Evolutionary conservation across 768 basidiomycete species (phyloP), one percentile per base, ranked within the genome.

Genomic region (Harrya chromipes): DNA sequence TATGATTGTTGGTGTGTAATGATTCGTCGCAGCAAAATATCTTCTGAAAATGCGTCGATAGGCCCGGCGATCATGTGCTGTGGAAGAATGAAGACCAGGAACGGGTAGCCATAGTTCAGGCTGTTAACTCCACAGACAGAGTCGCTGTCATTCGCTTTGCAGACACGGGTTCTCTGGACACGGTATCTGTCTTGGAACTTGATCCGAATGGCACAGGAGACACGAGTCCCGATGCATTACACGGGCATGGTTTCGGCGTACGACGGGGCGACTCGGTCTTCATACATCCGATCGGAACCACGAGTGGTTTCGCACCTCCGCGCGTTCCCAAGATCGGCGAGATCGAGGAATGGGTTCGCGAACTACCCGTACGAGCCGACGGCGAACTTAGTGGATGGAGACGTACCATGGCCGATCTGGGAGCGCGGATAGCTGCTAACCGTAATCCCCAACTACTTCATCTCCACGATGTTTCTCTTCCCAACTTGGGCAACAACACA

Each of bases 21-120:
- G 10, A 11, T 43, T 38, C 4, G 9, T 49, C 40, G 8, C 17
- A 24, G 38, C 17, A 10, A 10, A 26, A 1, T 23, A 10, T 42
- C 37, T 34, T 21, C 49, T 58, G 50, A 60, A 24, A 33, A 49
- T 43, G 45, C 45, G 12, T 54, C 31, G 44, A 17, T 46, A 92
- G 90, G 91, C 94, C 94, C 6, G 94, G 94, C 16, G 92, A 97
- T 61, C 84, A 90, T 66, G 86, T 94, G 13, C 57, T 92, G 16
- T 93, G 88, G 83, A 85, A 85, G 59, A 80, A 74, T 29, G 93
- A 93, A 69, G 83, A 83, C 45, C 73, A 74, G 56, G 75, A 73
- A 49, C 78, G 79, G 37, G 73, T 82, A 39, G 90, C 84, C 10
- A 77, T 94, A 52, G 83, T 94, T 24, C 91, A 92, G 64, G 79